Conservation (phyloP, 768 basidiomycete species). For the Phlegmacium glaucopus region DNA sequence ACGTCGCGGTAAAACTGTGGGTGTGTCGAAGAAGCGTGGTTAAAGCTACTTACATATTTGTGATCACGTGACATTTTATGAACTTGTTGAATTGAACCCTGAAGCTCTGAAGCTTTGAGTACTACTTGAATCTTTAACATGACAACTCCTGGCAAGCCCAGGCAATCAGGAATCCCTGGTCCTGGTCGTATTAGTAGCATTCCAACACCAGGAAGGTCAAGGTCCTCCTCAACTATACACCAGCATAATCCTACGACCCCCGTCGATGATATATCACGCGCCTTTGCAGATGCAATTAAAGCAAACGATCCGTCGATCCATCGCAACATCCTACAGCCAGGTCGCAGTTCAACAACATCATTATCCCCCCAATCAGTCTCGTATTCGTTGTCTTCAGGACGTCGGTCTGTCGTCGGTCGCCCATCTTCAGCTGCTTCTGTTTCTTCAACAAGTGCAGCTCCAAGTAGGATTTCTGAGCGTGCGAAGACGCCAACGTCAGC, state of each 20-base stretch:
- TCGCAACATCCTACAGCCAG: constrained; percentile 40
- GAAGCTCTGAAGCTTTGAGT: too few relatives aligned
- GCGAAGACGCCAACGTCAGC: constrained; percentile 50
- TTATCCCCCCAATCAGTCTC: constrained; percentile 46
- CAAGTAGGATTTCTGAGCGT: constrained; percentile 29
- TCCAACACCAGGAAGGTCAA: constrained; percentile 68
- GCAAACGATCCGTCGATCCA: constrained; percentile 79
- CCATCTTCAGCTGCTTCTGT: constrained; percentile 63
- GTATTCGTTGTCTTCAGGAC: constrained; percentile 45
- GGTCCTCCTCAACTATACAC: constrained; percentile 56
- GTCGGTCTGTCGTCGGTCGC: constrained; percentile 41
- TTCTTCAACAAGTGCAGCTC: constrained; percentile 24
- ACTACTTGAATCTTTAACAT: constrained; percentile 12
- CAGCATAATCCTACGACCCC: constrained; percentile 36
- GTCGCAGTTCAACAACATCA: constrained; percentile 38
- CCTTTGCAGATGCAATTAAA: constrained; percentile 78
- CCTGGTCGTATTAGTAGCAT: constrained; percentile 45
- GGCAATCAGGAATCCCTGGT: constrained; percentile 40
- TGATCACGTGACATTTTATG: background rate
- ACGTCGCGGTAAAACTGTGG: constrained; percentile 94
- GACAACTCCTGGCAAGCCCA: constrained; percentile 40
- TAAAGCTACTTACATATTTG: constrained; percentile 21
- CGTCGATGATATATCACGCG: constrained; percentile 56
- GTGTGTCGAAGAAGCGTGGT: constrained; percentile 90
- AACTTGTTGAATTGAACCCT: too few relatives aligned